Evolutionary conservation across 768 basidiomycete species (phyloP).

Genomic region (Tricholoma flavovirens): DNA sequence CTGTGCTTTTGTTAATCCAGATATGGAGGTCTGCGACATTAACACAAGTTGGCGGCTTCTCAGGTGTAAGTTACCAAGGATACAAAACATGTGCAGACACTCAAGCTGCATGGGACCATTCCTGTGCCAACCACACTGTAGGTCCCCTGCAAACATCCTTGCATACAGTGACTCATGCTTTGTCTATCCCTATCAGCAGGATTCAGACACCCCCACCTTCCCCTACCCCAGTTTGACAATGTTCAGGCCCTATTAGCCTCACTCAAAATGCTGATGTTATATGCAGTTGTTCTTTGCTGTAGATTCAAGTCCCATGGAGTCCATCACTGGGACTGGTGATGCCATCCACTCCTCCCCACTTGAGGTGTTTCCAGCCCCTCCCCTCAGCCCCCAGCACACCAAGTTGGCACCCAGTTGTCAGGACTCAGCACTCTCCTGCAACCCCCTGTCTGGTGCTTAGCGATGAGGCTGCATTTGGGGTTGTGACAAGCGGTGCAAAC

Average conservation of each 20-base stretch:
- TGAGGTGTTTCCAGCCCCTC: too few relatives aligned
- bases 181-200: neutral
- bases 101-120: too few relatives aligned
- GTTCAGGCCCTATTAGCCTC: too few relatives aligned
- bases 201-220: too few relatives aligned
- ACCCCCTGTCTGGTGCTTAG: too few relatives aligned
- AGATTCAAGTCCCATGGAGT: neutral
- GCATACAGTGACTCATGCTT: neutral
- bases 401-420: neutral
- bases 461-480: too few relatives aligned
- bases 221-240: too few relatives aligned
- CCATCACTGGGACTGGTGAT: neutral
- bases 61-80: too few relatives aligned
- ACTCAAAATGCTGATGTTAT: too few relatives aligned
- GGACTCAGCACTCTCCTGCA: neutral
- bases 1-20: neutral
- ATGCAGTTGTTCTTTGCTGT: neutral
- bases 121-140: too few relatives aligned
- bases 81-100: too few relatives aligned
- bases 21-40: neutral
- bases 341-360: too few relatives aligned
- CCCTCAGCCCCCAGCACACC: neutral
- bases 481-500: neutral
- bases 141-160: neutral
- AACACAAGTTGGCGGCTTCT: neutral